Evolutionary conservation across 2,329 filamentous ascomycete genomes (phyloP).

Genomic region (Xylariomycetidae sp.): DNA sequence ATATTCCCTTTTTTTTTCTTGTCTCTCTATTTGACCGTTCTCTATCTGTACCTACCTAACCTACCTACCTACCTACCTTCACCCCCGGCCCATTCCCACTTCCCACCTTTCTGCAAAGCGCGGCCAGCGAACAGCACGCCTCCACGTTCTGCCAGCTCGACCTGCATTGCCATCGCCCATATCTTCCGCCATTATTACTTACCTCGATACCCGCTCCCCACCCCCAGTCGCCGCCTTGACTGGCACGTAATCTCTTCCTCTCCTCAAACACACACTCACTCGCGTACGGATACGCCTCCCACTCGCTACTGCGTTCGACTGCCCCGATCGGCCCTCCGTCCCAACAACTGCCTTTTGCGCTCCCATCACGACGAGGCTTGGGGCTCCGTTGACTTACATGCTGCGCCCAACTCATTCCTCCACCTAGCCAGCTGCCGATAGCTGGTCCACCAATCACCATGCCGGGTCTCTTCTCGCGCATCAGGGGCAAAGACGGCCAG

Average conservation of each 20-base stretch:
- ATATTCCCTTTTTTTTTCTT: constrained; percentile 4
- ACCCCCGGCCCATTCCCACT: constrained; percentile 2
- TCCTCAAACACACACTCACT: constrained; percentile 13
- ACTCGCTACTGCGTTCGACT: no score
- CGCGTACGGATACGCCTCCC: no score
- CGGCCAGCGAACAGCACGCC: constrained; percentile 11
- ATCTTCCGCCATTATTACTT: constrained; percentile 21
- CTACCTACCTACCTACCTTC: constrained; percentile 1
- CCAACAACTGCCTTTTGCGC: no score
- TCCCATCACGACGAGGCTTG: no score
- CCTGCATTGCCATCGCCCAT: constrained; percentile 19
- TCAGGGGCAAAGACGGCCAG: constrained; percentile 70
- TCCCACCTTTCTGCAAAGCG: constrained; percentile 8
- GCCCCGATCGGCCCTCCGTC: no score
- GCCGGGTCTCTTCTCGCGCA: constrained; percentile 54
- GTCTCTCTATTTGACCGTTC: constrained; percentile 1
- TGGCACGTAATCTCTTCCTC: constrained; percentile 12
- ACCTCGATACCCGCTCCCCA: constrained; percentile 19
- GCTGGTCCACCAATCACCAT: constrained; percentile 36
- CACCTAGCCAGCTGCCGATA: constrained; percentile 5
- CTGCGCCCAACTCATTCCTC: no score
- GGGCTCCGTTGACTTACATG: no score
- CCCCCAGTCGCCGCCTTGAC: constrained; percentile 18
- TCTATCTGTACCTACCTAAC: not conserved
- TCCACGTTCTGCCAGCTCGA: constrained; percentile 15